These are phyloP conservation scores for Rachicladosporium sp. DNA, from an alignment of 2,329 filamentous ascomycete species.

Conservation along the genomic window DNA sequence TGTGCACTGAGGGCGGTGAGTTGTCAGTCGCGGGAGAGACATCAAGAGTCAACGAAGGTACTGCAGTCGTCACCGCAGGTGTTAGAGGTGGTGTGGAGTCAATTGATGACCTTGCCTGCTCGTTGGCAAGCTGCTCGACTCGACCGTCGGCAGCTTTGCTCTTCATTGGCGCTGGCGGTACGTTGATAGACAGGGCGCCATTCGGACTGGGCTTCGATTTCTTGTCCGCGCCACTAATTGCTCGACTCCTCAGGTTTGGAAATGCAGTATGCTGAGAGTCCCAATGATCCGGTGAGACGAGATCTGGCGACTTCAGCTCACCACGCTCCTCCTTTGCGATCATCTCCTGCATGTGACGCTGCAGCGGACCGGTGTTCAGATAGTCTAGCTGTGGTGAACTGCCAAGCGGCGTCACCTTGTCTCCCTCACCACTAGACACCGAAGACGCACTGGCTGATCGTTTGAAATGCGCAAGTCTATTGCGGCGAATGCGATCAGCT, in stretches of 20 bases:
- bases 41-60: constrained; percentile 23
- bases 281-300: constrained; percentile 31
- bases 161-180: constrained; percentile 1
- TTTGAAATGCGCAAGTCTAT: constrained; percentile 8
- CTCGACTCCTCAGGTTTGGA: constrained; percentile 2
- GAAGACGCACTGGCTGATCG: constrained; percentile 17
- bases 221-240: neutral
- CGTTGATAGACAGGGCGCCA: constrained; percentile 12
- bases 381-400: too few relatives aligned
- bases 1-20: constrained; percentile 19
- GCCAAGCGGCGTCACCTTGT: too few relatives aligned
- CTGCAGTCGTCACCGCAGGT: constrained; percentile 20
- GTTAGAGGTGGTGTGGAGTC: constrained; percentile 29
- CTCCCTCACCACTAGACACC: constrained; percentile 18
- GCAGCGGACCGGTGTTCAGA: constrained; percentile 22
- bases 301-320: constrained; percentile 24
- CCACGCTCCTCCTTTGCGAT: constrained; percentile 31
- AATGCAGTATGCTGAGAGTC: constrained; percentile 17
- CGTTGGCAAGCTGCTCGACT: constrained; percentile 7
- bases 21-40: constrained; percentile 22
- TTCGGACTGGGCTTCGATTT: constrained; percentile 3
- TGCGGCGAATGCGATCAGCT: constrained; percentile 13
- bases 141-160: constrained; percentile 9
- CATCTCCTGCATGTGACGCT: constrained; percentile 31
- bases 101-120: constrained; percentile 27